Percentiles rank a stretch among this genome's conserved stretches.
phyloP scores from a whole-genome alignment of 768 basidiomycete species.

The Wakefieldia striispora region DNA sequence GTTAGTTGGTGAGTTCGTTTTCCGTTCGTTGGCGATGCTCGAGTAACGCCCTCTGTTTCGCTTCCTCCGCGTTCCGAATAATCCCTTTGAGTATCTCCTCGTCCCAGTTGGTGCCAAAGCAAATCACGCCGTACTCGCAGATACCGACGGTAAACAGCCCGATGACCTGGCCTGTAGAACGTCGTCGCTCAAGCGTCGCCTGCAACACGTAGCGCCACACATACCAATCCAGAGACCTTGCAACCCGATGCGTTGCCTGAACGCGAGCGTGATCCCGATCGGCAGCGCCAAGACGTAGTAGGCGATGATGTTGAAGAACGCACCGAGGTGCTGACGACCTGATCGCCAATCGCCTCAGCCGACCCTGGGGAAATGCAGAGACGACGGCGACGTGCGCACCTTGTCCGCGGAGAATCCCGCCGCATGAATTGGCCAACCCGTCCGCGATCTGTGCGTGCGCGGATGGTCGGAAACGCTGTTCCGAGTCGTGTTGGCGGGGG shows the following conservation, averaged over 20 bases:
- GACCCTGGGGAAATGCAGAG: no score
- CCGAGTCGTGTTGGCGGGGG: neutral
- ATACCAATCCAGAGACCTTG: conserved; percentile 53
- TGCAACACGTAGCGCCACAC: neutral
- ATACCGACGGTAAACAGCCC: conserved; percentile 71
- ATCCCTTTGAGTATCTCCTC: conserved; percentile 42
- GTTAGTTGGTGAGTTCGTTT: conserved; percentile 18
- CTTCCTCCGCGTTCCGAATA: conserved; percentile 34
- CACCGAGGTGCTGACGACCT: conserved; percentile 68
- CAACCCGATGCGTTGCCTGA: conserved; percentile 42
- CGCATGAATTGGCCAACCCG: conserved; percentile 50
- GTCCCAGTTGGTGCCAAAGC: conserved; percentile 51
- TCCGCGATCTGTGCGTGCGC: conserved; percentile 43
- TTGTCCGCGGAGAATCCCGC: conserved; percentile 48
- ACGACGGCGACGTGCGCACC: conserved; percentile 22
- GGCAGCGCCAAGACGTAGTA: conserved; percentile 56
- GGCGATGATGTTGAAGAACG: conserved; percentile 68
- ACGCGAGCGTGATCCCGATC: conserved; percentile 51
- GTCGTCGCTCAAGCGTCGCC: conserved; percentile 7
- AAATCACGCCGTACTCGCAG: conserved; percentile 63
- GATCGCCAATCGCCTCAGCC: conserved; percentile 7
- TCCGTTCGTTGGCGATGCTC: conserved; percentile 18
- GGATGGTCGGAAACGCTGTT: neutral
- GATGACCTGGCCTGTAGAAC: conserved; percentile 59
- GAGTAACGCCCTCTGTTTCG: conserved; percentile 26